phyloP scores from a whole-genome alignment of 2,329 filamentous ascomycete species.

The Penicillium sp. region DNA sequence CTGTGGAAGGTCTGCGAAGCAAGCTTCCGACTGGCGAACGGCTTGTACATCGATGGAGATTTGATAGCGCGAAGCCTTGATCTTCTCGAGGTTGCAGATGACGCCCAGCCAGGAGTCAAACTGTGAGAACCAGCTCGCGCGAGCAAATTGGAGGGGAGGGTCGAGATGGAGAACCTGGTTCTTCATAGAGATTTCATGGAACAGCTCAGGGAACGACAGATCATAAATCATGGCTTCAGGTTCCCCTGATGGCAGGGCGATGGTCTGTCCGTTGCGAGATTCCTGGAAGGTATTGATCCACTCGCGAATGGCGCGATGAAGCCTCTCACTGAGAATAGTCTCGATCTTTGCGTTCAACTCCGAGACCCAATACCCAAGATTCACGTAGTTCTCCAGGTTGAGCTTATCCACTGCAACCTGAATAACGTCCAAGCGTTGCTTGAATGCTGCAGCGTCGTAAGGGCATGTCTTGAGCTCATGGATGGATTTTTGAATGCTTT shows the following conservation, averaged over 20 bases:
- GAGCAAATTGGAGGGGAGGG: conserved; percentile 85
- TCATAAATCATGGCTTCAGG: conserved; percentile 35
- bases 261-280: conserved; percentile 35
- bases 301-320: conserved; percentile 78
- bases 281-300: conserved; percentile 88
- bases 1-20: conserved; percentile 80
- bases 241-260: conserved; percentile 29
- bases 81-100: conserved; percentile 87
- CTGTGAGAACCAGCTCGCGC: conserved; percentile 90
- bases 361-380: conserved; percentile 86
- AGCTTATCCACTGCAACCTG: conserved; percentile 94
- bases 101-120: conserved; percentile 92
- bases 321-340: conserved; percentile 72
- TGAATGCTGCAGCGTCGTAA: conserved; percentile 79
- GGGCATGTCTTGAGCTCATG: conserved; percentile 80
- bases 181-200: conserved; percentile 94
- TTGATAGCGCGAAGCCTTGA: conserved; percentile 93
- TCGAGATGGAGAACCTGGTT: conserved; percentile 98
- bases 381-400: conserved; percentile 94
- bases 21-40: conserved; percentile 50
- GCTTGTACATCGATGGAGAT: conserved; percentile 66
- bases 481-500: conserved; percentile 78
- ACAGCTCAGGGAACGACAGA: conserved; percentile 55
- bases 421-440: conserved; percentile 77
- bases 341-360: conserved; percentile 86